Evolutionary conservation across 768 basidiomycete species (phyloP).

Genomic region (Calocybe gangraenosa): DNA sequence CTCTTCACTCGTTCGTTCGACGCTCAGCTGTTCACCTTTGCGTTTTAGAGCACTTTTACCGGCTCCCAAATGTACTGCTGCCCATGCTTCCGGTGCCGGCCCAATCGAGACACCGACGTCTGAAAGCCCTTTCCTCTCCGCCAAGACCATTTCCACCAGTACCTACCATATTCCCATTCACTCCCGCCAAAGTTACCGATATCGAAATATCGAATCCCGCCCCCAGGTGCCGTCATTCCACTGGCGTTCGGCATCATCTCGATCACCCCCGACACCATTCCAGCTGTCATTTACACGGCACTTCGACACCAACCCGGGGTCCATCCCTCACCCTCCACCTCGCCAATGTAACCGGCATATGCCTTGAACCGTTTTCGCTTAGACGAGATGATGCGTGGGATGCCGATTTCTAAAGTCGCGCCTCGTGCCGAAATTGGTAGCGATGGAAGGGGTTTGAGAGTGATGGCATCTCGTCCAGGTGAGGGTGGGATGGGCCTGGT

Average conservation of each 20-base stretch:
- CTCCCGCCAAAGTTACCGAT: conserved; percentile 44
- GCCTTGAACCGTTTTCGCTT: conserved; percentile 83
- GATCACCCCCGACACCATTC: conserved; percentile 20
- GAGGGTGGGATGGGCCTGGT: conserved; percentile 4
- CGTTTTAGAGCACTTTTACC: conserved; percentile 33
- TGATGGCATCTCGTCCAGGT: conserved; percentile 12
- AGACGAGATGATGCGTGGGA: conserved; percentile 85
- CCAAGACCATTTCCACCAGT: conserved; percentile 13
- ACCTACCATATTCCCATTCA: conserved; percentile 67
- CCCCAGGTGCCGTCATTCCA: conserved; percentile 88
- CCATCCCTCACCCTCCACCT: conserved; percentile 77
- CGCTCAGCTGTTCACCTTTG: conserved; percentile 39
- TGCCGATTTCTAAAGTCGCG: conserved; percentile 78
- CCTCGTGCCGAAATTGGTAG: conserved; percentile 39
- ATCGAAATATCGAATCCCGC: conserved; percentile 81
- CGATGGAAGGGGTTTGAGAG: conserved; percentile 14
- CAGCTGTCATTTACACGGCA: conserved; percentile 51
- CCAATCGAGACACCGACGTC: conserved; percentile 42
- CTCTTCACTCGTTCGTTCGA: conserved; percentile 63
- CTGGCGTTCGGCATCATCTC: conserved; percentile 50
- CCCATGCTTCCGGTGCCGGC: conserved; percentile 23
- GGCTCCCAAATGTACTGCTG: conserved; percentile 16
- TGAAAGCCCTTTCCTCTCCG: conserved; percentile 40
- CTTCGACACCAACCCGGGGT: conserved; percentile 90
- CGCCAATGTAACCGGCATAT: conserved; percentile 84